Base-by-base conservation (phyloP, 768 basidiomycete genomes). In the Trametes sanguinea region DNA sequence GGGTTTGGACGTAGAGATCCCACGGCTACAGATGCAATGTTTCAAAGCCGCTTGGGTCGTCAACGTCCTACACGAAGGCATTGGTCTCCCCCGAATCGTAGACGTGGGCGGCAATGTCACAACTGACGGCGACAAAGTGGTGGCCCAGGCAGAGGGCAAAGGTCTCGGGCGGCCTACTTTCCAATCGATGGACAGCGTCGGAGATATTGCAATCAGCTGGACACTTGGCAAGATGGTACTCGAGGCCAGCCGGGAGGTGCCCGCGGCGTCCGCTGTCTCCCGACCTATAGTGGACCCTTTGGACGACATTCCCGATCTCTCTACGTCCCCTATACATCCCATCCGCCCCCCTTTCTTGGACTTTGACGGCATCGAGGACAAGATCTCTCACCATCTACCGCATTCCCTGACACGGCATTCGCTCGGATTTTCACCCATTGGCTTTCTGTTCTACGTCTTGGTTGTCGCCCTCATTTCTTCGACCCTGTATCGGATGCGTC, bases 21-120 rank as follows among this genome's bases (percentile, higher is more conserved):
- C 91, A 27, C 84, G 96, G 48, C 76, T 99, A 61, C 86, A 96
- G 76, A 92, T 96, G 91, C 97, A 98, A 72, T 99, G 97, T 73
- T 99, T 99, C 87, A 99, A 99, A 75, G 94, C 96, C 1, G 95
- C 97, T 2, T 99, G 97, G 97, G 84, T 99, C 57, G 88, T 90
- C 54, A 98, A 98, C 74, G 90, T 99, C 40, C 75, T 99, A 2
- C 96, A 98, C 67, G 94, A 97, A 72, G 97, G 97, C 33, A 88
- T 99, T 52, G 95, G 95, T 8, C 85, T 99, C 72, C 97, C 97
- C 29, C 83, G 97, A 30, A 87, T 97, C 35, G 84, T 92, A 54
- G 96, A 98, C 73, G 80, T 84, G 1, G 92, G 86, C 2, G 95
- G 95, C 0, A 92, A 94, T 69, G 74, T 76, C 44, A 86, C 91